These are phyloP conservation scores for Gomphus sp. DNA, from an alignment of 1,284 basidiomycete species.

Conservation along the genomic window DNA sequence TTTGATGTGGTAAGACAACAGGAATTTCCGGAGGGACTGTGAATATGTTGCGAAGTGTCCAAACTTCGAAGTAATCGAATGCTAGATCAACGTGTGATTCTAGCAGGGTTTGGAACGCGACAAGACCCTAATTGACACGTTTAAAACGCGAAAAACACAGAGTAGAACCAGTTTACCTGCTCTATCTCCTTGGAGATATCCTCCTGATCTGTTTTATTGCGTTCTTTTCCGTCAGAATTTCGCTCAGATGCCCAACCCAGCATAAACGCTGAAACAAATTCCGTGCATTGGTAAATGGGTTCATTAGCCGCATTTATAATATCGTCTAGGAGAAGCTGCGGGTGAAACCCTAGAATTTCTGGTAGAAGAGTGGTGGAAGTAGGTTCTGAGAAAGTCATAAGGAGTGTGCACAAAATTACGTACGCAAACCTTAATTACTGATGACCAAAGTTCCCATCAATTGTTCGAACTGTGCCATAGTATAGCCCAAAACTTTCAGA, in stretches of 20 bases:
- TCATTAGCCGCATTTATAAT: conserved; percentile 61
- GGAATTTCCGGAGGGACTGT: conserved; percentile 53
- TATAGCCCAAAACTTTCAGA: no score
- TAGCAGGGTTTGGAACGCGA: conserved; percentile 67
- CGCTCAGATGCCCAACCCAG: conserved; percentile 59
- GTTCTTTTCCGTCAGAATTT: conserved; percentile 33
- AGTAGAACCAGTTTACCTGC: conserved; percentile 16
- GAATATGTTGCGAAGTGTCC: conserved; percentile 72
- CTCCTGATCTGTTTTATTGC: conserved; percentile 10
- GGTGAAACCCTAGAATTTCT: conserved; percentile 57
- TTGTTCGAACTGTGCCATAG: no score
- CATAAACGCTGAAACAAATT: conserved; percentile 66
- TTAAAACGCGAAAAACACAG: not conserved
- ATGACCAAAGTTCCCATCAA: no score
- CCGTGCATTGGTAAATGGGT: conserved; percentile 57
- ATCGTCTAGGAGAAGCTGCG: conserved; percentile 60
- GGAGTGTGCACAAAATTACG: not conserved
- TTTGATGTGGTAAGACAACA: conserved; percentile 61
- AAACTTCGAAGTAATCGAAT: conserved; percentile 74
- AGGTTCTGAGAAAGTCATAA: not conserved
- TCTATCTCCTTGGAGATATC: conserved; percentile 61
- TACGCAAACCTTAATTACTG: not conserved
- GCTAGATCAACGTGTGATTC: conserved; percentile 73
- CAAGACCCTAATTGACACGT: conserved; percentile 39
- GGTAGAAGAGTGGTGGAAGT: conserved; percentile 31